phyloP scores from a whole-genome alignment of 305 asterid species.

The Fraxinus sp. region DNA sequence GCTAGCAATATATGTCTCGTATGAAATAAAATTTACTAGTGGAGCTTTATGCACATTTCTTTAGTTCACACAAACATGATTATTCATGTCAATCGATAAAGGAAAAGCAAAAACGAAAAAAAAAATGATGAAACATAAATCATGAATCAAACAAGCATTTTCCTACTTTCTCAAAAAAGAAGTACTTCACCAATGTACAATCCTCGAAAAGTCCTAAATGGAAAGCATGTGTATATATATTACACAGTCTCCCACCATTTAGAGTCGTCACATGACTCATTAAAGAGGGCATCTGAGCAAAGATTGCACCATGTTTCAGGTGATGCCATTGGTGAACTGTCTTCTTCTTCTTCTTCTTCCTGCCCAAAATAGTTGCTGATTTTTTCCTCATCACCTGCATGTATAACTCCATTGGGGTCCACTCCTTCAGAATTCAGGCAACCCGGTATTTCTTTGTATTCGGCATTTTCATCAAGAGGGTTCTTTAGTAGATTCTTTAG shows the following conservation, averaged over 20 bases:
- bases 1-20: background rate
- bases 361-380: constrained; percentile 12
- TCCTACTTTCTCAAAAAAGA: background rate
- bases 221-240: background rate
- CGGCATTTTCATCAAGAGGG: constrained; percentile 1
- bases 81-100: background rate
- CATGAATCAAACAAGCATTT: background rate
- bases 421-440: constrained; percentile 25
- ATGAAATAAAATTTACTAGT: background rate
- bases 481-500: constrained; percentile 31
- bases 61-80: background rate
- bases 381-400: background rate
- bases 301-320: constrained; percentile 49
- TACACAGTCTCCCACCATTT: constrained; percentile 60
- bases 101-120: too few species aligned
- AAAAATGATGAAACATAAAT: background rate
- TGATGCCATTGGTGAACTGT: constrained; percentile 36
- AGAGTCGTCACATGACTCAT: constrained; percentile 41
- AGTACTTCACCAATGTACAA: background rate
- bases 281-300: constrained; percentile 40
- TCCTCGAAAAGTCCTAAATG: background rate
- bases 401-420: constrained; percentile 6
- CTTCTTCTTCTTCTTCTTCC: constrained; percentile 27
- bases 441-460: constrained; percentile 19
- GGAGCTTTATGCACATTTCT: background rate